A percentile compares a stretch with the other conserved stretches of the same genome.
Evolutionary conservation across 2,329 filamentous ascomycete species (phyloP).

Genomic region (Huntiella abstrusa): DNA sequence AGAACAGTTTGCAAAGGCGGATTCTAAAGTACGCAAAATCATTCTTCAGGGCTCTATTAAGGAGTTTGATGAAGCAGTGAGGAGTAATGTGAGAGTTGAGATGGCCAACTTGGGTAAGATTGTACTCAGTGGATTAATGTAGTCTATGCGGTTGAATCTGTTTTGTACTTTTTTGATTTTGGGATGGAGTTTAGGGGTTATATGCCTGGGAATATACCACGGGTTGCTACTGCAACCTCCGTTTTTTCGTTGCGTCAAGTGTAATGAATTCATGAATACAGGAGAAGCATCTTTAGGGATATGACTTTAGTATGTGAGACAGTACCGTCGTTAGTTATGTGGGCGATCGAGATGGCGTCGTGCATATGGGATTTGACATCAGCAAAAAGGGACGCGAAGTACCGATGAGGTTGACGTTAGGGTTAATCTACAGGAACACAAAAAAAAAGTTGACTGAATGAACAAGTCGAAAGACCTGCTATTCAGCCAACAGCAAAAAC

Average conservation of each 20-base stretch:
- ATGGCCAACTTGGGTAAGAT: slow-evolving; percentile 73
- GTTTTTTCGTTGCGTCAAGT: neutral
- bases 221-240: neutral
- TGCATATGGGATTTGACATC: no score
- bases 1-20: slow-evolving; percentile 79
- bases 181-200: neutral
- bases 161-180: neutral
- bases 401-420: no score
- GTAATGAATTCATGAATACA: neutral
- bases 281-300: neutral
- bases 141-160: slow-evolving; percentile 3
- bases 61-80: slow-evolving; percentile 80
- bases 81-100: slow-evolving; percentile 59
- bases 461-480: no score
- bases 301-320: no score
- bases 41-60: slow-evolving; percentile 72
- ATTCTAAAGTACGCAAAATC: slow-evolving; percentile 70
- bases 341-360: no score
- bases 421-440: no score
- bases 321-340: no score
- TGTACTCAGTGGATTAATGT: slow-evolving; percentile 72
- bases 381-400: no score
- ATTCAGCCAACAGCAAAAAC: neutral
- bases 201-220: neutral
- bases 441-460: no score